A percentile compares a stretch with the other conserved stretches of the same genome.
phyloP scores from a whole-genome alignment of 345 rosid genomes.

The Stellera chamaejasme region DNA sequence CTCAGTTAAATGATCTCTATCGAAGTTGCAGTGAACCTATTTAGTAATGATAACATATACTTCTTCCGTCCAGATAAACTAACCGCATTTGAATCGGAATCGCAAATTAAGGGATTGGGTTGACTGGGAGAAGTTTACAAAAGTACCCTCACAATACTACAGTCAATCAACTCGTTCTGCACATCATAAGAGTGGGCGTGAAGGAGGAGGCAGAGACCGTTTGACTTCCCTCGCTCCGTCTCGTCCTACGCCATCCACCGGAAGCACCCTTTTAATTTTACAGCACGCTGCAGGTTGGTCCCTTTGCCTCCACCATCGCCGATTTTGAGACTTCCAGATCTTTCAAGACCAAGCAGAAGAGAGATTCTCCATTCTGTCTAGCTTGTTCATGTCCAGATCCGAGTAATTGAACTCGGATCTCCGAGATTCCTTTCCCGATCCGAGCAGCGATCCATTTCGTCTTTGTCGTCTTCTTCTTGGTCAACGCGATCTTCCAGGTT shows the following conservation, averaged over 20 bases:
- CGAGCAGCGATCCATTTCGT: constrained; percentile 22
- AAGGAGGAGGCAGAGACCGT: too few relatives aligned
- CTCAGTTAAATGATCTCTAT: too few relatives aligned
- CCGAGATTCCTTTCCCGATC: constrained; percentile 15
- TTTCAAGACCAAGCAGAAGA: constrained; percentile 27
- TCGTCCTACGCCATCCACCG: constrained; percentile 63
- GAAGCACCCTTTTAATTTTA: constrained; percentile 53
- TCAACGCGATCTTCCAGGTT: constrained; percentile 34
- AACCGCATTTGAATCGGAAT: too few relatives aligned
- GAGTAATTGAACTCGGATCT: constrained; percentile 39
- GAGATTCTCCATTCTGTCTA: constrained; percentile 39
- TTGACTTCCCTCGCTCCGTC: constrained; percentile 71
- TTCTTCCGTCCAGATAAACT: too few relatives aligned
- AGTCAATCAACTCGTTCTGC: too few relatives aligned
- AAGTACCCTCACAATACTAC: too few relatives aligned
- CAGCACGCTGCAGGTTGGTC: constrained; percentile 68
- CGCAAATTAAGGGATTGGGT: too few relatives aligned
- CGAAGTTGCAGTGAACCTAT: too few relatives aligned
- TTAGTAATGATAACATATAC: too few relatives aligned
- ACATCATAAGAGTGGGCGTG: too few relatives aligned
- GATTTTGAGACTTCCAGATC: constrained; percentile 15
- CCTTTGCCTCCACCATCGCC: constrained; percentile 19
- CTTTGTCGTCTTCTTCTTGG: constrained; percentile 39
- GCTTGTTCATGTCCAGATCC: constrained; percentile 66
- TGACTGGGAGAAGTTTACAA: too few relatives aligned